Conservation (phyloP, 75 land plant genomes). For the Adiantum capillusveneris region DNA sequence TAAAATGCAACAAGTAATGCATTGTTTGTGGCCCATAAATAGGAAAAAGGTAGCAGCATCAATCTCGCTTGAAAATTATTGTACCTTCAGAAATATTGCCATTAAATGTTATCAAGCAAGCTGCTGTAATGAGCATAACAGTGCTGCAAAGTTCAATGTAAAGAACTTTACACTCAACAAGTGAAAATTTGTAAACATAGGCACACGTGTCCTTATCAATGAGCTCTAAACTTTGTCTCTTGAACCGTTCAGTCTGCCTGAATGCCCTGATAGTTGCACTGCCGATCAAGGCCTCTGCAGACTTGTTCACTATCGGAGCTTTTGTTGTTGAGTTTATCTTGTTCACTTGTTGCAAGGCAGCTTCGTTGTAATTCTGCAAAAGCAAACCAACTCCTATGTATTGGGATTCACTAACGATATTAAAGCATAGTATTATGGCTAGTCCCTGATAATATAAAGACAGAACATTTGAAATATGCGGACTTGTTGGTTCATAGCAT, state of each 20-base stretch:
- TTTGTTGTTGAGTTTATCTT: conserved; percentile 77
- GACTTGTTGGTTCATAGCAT: neutral
- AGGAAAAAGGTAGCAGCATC: too few relatives aligned
- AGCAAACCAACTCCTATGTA: too few relatives aligned
- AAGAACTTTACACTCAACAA: conserved; percentile 60
- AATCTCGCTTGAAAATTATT: too few relatives aligned
- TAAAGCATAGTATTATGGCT: too few relatives aligned
- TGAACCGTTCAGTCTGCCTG: conserved; percentile 22
- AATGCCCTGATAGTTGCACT: conserved; percentile 69
- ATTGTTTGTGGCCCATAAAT: too few relatives aligned
- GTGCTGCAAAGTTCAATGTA: conserved; percentile 50
- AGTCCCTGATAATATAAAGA: too few relatives aligned
- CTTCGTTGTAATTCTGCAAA: conserved; percentile 49
- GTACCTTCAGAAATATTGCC: conserved; percentile 8
- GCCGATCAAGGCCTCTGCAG: conserved; percentile 62
- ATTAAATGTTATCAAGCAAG: conserved; percentile 44
- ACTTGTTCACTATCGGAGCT: conserved; percentile 72
- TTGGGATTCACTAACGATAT: too few relatives aligned
- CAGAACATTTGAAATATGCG: neutral
- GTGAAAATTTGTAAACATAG: conserved; percentile 48
- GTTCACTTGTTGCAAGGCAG: conserved; percentile 57
- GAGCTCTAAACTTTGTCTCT: too few relatives aligned
- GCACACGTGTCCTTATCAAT: conserved; percentile 53
- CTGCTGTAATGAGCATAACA: conserved; percentile 32
- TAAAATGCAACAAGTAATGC: too few relatives aligned